Percentiles rank a stretch among this genome's conserved stretches.
Conservation (phyloP, 768 basidiomycete genomes). For the Pholiota conissans region DNA sequence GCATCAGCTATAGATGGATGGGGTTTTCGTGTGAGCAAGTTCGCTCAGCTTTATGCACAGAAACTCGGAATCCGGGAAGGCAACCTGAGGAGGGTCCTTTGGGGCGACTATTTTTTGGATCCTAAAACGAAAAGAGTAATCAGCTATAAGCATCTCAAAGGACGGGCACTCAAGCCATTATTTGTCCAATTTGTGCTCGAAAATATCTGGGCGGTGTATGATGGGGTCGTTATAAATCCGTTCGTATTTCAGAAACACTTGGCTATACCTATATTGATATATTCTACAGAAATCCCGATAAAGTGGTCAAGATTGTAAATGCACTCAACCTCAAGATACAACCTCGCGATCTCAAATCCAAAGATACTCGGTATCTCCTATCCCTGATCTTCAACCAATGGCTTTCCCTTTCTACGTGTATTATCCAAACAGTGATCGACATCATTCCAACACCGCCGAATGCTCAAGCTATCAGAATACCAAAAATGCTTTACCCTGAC, state of each 20-base stretch:
- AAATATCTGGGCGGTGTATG: conserved; percentile 97
- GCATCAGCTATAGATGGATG: conserved; percentile 96
- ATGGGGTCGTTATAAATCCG: conserved; percentile 87
- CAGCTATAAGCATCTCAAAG: conserved; percentile 86
- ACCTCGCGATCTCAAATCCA: conserved; percentile 88
- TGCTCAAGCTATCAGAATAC: conserved; percentile 83
- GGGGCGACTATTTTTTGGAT: conserved; percentile 98
- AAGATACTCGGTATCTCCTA: conserved; percentile 83
- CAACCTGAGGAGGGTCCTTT: conserved; percentile 82
- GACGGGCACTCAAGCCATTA: conserved; percentile 85
- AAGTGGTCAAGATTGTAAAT: conserved; percentile 83
- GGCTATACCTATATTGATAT: conserved; percentile 15
- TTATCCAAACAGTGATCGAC: conserved; percentile 91
- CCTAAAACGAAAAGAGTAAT: conserved; percentile 94
- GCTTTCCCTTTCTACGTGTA: conserved; percentile 90
- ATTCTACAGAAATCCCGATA: conserved; percentile 76
- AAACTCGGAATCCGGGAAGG: conserved; percentile 91
- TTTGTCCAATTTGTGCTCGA: conserved; percentile 98
- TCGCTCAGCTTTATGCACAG: conserved; percentile 87
- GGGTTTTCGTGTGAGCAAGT: conserved; percentile 94
- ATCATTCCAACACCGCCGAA: conserved; percentile 85
- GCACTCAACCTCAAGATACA: conserved; percentile 81
- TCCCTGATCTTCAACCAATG: conserved; percentile 92
- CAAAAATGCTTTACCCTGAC: conserved; percentile 90
- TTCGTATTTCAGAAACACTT: conserved; percentile 42